Evolutionary conservation across 140 eudicot genomes (phyloP).

Genomic region (Eryngium alpinum): DNA sequence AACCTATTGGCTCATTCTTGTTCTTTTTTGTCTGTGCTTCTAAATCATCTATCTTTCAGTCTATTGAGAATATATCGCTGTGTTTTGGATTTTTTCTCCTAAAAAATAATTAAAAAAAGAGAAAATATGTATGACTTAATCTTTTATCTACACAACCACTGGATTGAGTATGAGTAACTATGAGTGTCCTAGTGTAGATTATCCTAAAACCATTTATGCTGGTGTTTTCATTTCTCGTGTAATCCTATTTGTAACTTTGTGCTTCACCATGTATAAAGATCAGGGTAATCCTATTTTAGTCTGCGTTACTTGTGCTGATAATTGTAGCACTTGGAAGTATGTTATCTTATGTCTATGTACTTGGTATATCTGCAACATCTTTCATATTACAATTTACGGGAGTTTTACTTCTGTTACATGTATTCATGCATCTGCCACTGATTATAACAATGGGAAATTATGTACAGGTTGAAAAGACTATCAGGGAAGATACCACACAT

Average conservation of each 20-base stretch:
- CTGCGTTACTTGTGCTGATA: conserved; percentile 5
- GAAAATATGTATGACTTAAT: no score
- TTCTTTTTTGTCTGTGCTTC: conserved; percentile 3
- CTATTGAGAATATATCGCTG: conserved; percentile 3
- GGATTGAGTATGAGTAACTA: background rate
- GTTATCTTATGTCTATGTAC: background rate
- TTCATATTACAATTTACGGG: no score
- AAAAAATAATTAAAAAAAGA: background rate
- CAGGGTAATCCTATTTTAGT: background rate
- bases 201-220: background rate
- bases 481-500: conserved; percentile 95
- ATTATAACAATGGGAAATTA: conserved; percentile 2
- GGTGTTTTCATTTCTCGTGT: background rate
- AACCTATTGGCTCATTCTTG: conserved; percentile 2
- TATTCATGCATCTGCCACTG: background rate
- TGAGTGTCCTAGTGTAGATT: background rate
- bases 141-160: no score
- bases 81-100: background rate
- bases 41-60: conserved; percentile 12
- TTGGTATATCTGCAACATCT: no score
- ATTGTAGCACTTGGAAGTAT: background rate
- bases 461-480: conserved; percentile 91
- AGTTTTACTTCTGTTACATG: background rate
- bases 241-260: background rate
- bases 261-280: background rate